phyloP scores from a whole-genome alignment of 345 rosid species.

The Citrus trifoliata region DNA sequence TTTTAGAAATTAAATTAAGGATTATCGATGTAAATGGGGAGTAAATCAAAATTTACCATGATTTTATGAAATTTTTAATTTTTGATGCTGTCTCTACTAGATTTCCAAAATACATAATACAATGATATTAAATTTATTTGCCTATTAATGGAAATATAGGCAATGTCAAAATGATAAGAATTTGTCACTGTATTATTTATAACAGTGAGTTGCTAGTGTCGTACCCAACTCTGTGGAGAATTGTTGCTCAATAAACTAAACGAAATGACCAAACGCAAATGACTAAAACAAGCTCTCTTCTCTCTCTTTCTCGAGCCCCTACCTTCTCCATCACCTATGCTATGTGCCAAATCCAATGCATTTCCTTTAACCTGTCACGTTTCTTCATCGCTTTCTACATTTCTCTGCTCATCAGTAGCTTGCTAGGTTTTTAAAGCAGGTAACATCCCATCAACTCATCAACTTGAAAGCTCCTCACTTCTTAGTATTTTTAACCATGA shows the following conservation, averaged over 20 bases:
- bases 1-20: too few species aligned
- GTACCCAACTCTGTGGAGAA: too few species aligned
- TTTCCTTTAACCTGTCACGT: conserved; percentile 6
- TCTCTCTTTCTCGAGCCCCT: conserved; percentile 56
- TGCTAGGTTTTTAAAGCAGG: not conserved
- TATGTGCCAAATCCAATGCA: not conserved
- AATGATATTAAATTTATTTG: too few species aligned
- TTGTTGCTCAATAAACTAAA: not conserved
- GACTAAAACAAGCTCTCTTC: not conserved
- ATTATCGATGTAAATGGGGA: too few species aligned
- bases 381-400: not conserved
- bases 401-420: not conserved
- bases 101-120: too few species aligned
- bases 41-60: too few species aligned
- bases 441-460: not conserved
- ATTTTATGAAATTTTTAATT: too few species aligned
- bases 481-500: not conserved
- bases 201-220: not conserved
- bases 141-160: too few species aligned
- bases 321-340: conserved; percentile 9
- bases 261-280: conserved; percentile 13
- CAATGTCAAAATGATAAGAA: too few species aligned
- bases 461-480: not conserved
- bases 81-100: too few species aligned
- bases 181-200: too few species aligned